Conservation (phyloP, 306 rosid genomes). For the Begonia masoniana region DNA sequence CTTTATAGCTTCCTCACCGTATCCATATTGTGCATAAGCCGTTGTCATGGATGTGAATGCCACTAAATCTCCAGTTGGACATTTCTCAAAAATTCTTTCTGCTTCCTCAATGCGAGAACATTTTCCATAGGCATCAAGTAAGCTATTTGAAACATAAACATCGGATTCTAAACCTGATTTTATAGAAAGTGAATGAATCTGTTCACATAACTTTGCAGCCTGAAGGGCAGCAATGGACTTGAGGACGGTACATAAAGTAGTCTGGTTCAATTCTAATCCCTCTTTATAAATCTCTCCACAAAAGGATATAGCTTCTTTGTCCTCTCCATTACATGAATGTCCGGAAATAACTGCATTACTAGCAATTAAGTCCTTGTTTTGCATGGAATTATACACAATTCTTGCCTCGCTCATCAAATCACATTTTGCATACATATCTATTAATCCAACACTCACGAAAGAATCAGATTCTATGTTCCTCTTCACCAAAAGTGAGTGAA, state of each 20-base stretch:
- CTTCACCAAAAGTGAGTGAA: conserved; percentile 58
- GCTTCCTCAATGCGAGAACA: conserved; percentile 46
- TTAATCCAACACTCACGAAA: conserved; percentile 54
- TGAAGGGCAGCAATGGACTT: conserved; percentile 59
- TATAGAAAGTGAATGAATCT: conserved; percentile 57
- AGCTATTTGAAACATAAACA: conserved; percentile 62
- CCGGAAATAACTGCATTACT: conserved; percentile 77
- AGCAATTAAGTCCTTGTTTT: conserved; percentile 47
- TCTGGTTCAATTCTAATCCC: conserved; percentile 53
- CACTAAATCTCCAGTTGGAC: conserved; percentile 62
- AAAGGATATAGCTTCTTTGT: conserved; percentile 40
- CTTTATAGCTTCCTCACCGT: conserved; percentile 74
- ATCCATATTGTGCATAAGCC: conserved; percentile 66
- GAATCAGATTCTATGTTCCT: conserved; percentile 46
- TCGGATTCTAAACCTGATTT: conserved; percentile 63
- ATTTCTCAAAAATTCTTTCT: conserved; percentile 48
- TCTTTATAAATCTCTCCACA: conserved; percentile 39
- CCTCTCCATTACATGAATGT: conserved; percentile 48
- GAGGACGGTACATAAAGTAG: conserved; percentile 66
- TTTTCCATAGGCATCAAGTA: conserved; percentile 75
- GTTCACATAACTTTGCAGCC: conserved; percentile 35
- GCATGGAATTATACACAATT: conserved; percentile 43
- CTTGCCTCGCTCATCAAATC: conserved; percentile 55
- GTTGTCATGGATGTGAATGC: conserved; percentile 89
- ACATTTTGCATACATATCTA: conserved; percentile 79